phyloP scores from a whole-genome alignment of 192 early-diverging fungal genomes.

The Gorgonomyces haynaldii region DNA sequence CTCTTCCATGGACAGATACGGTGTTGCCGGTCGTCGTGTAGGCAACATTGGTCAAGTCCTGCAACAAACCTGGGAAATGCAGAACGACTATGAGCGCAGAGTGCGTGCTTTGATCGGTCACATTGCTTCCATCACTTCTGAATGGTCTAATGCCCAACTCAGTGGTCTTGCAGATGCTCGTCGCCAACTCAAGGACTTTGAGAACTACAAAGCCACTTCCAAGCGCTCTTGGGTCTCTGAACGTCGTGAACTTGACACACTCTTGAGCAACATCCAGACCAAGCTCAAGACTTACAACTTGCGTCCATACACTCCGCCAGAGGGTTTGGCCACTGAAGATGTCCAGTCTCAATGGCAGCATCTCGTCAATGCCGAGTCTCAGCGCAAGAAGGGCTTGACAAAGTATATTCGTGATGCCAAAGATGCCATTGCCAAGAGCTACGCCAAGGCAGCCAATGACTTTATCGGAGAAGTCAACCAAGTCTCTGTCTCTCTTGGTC shows the following conservation, averaged over 20 bases:
- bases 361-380: conserved; percentile 61
- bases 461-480: conserved; percentile 61
- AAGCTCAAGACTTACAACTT: conserved; percentile 94
- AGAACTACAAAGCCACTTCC: conserved; percentile 65
- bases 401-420: conserved; percentile 61
- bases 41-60: conserved; percentile 69
- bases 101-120: conserved; percentile 62
- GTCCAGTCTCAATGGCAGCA: conserved; percentile 68
- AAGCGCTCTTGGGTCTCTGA: conserved; percentile 87
- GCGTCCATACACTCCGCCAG: conserved; percentile 68
- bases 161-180: conserved; percentile 67
- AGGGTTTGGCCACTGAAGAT: conserved; percentile 59
- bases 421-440: conserved; percentile 65
- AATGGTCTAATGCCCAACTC: conserved; percentile 58
- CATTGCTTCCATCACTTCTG: conserved; percentile 46
- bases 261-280: conserved; percentile 92
- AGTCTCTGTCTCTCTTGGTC: conserved; percentile 51
- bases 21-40: conserved; percentile 80
- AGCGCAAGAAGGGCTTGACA: conserved; percentile 71
- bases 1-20: conserved; percentile 75
- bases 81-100: conserved; percentile 83
- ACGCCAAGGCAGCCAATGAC: conserved; percentile 72
- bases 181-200: conserved; percentile 59
- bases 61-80: conserved; percentile 83
- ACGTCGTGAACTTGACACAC: conserved; percentile 75